Base-by-base conservation (phyloP, 257 asterid species). In the Gentiana macrophylla region DNA sequence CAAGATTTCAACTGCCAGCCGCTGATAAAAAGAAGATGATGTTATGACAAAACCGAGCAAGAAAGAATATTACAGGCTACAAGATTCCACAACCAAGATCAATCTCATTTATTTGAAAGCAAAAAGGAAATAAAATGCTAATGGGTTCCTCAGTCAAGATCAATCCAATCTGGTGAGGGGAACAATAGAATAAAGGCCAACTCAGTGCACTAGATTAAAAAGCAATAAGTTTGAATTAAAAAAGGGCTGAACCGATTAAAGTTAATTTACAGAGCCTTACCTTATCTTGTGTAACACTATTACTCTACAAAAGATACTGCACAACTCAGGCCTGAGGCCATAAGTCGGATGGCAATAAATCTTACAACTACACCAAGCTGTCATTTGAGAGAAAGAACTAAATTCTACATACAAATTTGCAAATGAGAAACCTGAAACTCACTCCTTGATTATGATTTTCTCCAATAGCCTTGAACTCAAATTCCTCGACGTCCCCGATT, bases 371-470 rank as follows among this genome's bases (percentile, higher is more conserved):
- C 46, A 41, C 5, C 46, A 5, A 41, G 46, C 46, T 41, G 46
- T 7, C 46, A 41, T 41, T 41, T 2, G 10, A 1, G 10, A 41
- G 46, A 41, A 5, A 24, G 10, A 41, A 41, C 46, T 2, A 41
- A 41, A 41, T 41, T 5, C 24, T 5, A 41, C 6, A 41, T 6
- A 41, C 8, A 41, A 24, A 41, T 10, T 41, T 2, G 46, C 46
- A 41, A 41, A 41, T 10, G 5, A 38, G 6, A 45, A 50, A 53
- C 45, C 32, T 34, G 48, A 55, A 50, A 72, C 90, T 79, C 84
- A 88, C 98, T 61, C 98, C 98, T 80, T 88, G 86, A 74, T 80
- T 92, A 76, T 85, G 98, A 71, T 81, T 85, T 62, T 92, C 85
- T 57, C 97, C 95, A 7, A 84, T 74, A 51, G 80, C 65, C 72